Evolutionary conservation across 148 eudicot species (phyloP).

Genomic region (Fagopyrum tataricum): DNA sequence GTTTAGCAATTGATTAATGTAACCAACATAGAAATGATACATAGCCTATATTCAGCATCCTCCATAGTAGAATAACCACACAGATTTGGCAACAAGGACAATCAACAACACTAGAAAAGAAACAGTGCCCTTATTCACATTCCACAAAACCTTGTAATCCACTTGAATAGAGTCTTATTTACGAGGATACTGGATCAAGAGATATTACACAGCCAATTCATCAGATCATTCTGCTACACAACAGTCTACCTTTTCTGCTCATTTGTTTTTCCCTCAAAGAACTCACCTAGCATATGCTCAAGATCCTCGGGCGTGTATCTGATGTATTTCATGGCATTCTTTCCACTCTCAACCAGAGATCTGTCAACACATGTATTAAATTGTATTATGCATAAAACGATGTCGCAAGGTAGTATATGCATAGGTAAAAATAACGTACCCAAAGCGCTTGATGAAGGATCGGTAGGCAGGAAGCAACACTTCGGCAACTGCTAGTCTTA

Average conservation of each 20-base stretch:
- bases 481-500: conserved; percentile 95
- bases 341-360: conserved; percentile 75
- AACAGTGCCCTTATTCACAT: conserved; percentile 10
- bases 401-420: not conserved
- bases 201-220: not conserved
- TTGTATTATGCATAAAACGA: conserved; percentile 6
- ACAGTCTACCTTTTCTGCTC: conserved; percentile 36
- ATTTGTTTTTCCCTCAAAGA: conserved; percentile 76
- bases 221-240: not conserved
- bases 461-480: conserved; percentile 91
- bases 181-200: not conserved
- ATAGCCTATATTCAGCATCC: not conserved
- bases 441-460: conserved; percentile 89
- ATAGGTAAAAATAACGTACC: conserved; percentile 29
- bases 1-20: not conserved
- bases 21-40: not conserved
- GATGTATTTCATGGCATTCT: conserved; percentile 86
- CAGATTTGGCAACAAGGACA: not conserved
- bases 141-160: conserved; percentile 5
- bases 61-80: not conserved
- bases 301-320: conserved; percentile 84
- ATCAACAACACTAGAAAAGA: not conserved
- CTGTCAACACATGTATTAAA: conserved; percentile 24
- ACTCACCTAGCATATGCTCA: conserved; percentile 92
- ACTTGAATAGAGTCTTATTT: conserved; percentile 5